These are phyloP conservation scores for Alternaria tenuissima DNA, from an alignment of 2,329 filamentous ascomycete genomes.

Conservation along the genomic window DNA sequence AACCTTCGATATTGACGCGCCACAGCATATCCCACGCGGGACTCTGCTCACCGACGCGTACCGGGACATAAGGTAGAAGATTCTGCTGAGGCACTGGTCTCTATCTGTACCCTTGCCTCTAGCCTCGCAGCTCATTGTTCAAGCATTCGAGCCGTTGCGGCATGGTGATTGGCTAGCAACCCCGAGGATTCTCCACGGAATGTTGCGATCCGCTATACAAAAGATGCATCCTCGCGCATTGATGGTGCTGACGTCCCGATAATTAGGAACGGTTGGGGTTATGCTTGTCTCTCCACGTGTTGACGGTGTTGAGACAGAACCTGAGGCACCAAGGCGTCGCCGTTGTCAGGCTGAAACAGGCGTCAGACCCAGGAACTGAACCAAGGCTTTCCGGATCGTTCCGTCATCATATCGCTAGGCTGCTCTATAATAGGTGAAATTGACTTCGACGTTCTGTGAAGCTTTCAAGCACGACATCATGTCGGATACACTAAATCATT, in stretches of 20 bases:
- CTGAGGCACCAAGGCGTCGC: conserved; percentile 21
- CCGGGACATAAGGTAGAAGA: background rate
- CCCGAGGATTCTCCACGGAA: conserved; percentile 4
- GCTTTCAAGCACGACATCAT: background rate
- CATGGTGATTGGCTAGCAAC: conserved; percentile 3
- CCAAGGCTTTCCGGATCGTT: background rate
- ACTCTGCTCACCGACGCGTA: background rate
- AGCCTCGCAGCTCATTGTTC: conserved; percentile 7
- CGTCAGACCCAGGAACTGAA: background rate
- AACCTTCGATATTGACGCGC: conserved; percentile 3
- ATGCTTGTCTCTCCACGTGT: conserved; percentile 1
- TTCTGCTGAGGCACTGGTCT: conserved; percentile 1
- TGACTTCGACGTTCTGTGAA: background rate
- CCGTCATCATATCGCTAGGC: background rate
- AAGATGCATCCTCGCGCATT: conserved; percentile 6
- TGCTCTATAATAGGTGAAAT: background rate
- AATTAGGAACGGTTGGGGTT: background rate
- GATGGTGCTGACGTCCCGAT: conserved; percentile 1
- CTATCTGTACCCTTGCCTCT: background rate
- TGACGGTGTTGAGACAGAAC: conserved; percentile 21
- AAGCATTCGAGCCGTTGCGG: conserved; percentile 5
- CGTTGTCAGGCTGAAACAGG: conserved; percentile 24
- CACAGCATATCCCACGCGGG: background rate
- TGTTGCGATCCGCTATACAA: conserved; percentile 3
- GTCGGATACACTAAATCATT: background rate